Base-by-base conservation (phyloP, 2,329 filamentous ascomycete genomes). In the Diaporthe amygdali region DNA sequence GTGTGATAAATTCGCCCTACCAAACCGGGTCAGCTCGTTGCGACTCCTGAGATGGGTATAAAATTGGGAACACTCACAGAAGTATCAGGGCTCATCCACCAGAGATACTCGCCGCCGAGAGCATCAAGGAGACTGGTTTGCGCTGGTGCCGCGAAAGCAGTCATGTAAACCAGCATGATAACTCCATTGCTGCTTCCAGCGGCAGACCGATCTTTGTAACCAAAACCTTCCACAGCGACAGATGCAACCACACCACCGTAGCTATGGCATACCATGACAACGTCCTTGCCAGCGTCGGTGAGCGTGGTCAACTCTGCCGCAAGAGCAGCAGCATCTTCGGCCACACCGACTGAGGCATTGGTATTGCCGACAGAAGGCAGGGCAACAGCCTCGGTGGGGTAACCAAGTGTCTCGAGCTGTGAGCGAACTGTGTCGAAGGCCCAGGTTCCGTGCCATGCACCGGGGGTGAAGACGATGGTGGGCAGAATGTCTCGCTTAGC, bases 381-480 rank as follows among this genome's bases (percentile, higher is more conserved):
- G 3, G 74, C 71, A 34, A 80, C 76, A 10, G 77, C 79, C 49
- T 76, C 76, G 0, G 79, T 78, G 9, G 76, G 61, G 71, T 80
- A 83, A 3, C 79, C 82, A n/a, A 76, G 74, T 3, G 52, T 66
- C 10, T 77, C 67, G 7, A 84, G 80, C 10, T 73, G 75, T 17
- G 76, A 71, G 14, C 77, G 77, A 2, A 82, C 74, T 2, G 73
- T 69, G 37, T 79, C 73, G 64, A 79, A 84, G 68, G 76, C 74
- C 32, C 71, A 68, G 3, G 82, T 77, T 1, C 72, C 73, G 64
- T 83, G 76, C 81, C 82, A 84, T 17, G 82, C 82, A 17, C 83
- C 83, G 0, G 81, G 81, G 14, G 79, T 79, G 61, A 84, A 79
- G 20, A 85, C 76, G 22, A 84, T 76, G 27, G 77, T 71, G 2